These are phyloP conservation scores for Blumeria hordei DNA, from an alignment of 2,329 filamentous ascomycete genomes.

Conservation along the genomic window DNA sequence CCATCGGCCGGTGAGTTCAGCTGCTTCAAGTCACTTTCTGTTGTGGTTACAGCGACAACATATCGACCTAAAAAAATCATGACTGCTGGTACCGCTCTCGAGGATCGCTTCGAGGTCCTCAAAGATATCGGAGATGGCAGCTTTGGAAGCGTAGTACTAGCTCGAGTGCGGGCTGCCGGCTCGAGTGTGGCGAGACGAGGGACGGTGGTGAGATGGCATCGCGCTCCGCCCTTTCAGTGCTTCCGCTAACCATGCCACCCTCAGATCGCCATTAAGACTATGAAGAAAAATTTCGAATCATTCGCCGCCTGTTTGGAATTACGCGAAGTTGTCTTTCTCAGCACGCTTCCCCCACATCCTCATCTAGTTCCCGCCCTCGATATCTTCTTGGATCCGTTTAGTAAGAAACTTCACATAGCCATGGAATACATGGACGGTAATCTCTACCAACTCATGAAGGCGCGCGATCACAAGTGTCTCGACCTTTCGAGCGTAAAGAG, in stretches of 20 bases:
- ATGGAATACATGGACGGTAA: constrained; percentile 99
- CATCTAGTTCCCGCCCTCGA: constrained; percentile 94
- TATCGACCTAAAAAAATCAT: constrained; percentile 7
- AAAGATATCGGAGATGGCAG: constrained; percentile 98
- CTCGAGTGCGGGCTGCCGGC: constrained; percentile 74
- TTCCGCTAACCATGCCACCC: constrained; percentile 4
- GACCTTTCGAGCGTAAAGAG: constrained; percentile 89
- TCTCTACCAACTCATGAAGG: constrained; percentile 96
- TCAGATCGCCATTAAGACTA: constrained; percentile 95
- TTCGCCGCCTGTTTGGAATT: constrained; percentile 77
- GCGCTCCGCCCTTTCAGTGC: background rate
- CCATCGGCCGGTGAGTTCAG: no score
- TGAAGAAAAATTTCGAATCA: constrained; percentile 98
- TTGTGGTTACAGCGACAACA: no score
- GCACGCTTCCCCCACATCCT: constrained; percentile 63
- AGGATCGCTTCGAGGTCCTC: constrained; percentile 87
- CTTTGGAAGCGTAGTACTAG: constrained; percentile 86
- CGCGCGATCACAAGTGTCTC: constrained; percentile 79
- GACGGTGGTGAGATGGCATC: constrained; percentile 48
- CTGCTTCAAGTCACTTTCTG: no score
- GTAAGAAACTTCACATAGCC: constrained; percentile 85
- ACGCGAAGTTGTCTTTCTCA: constrained; percentile 87
- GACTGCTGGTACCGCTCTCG: constrained; percentile 33
- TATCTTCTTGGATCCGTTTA: constrained; percentile 92
- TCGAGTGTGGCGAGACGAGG: constrained; percentile 71